Evolutionary conservation across 2,329 filamentous ascomycete species (phyloP), one percentile per base, ranked within the genome.

Genomic region (Cladophialophora carrionii): DNA sequence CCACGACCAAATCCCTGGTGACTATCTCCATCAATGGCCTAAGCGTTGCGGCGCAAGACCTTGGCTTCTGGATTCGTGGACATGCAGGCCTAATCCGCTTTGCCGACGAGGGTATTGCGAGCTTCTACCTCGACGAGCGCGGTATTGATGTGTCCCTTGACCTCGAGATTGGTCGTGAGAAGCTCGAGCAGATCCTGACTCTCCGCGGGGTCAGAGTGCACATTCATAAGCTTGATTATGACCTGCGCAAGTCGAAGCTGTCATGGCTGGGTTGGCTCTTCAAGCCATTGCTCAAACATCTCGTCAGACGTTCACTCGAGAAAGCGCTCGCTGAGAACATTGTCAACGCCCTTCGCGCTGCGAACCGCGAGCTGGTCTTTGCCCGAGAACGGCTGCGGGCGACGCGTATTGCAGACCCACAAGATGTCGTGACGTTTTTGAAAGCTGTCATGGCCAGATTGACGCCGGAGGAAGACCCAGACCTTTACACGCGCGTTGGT

Each of bases 111-210:
- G 94, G 94, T 3, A 90, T 97, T 55, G 91, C 90, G 4, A 91
- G 89, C 32, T 92, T 98, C 77, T 86, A 87, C 52, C 85, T 98
- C 4, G 94, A 97, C 75, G 88, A 94, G 71, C 86, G 90, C 22
- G 94, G 94, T 20, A 87, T 97, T 64, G 94, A 97, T 75, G 85
- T 98, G 57, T 87, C 90, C 31, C 79, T 97, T 5, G 92, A 96
- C 70, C 79, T 97, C 0, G 92, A 96, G 74, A 86, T 98, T 59
- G 89, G 89, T 55, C 88, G 88, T 64, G 89, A 93, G 68, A 83
- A 84, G 1, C 78, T 96, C 2, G 93, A 97, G 72, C 87, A 93
- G 72, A 89, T 98, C 10, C 83, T 98, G 8, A 87, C 88, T 0
- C 83, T 98, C 4, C 87, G 87, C 46, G 84, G 84, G 10, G 92